Conservation (phyloP, 2,329 filamentous ascomycete genomes). For the Botrytis paeoniae region DNA sequence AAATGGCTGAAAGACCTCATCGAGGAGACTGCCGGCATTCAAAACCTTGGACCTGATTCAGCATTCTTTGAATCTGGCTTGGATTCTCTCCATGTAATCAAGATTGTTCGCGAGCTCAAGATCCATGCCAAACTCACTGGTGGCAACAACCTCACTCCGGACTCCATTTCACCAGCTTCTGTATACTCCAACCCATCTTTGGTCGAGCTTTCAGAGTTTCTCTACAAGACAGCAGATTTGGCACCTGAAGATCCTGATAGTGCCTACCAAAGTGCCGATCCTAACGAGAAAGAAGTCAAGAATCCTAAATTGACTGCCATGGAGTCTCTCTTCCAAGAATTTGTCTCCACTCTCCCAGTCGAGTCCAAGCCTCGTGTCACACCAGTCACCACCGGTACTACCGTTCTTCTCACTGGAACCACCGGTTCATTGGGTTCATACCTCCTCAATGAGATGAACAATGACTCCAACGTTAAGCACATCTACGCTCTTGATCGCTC, state of each 20-base stretch:
- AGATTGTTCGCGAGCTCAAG: conserved; percentile 20
- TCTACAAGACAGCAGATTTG: conserved; percentile 20
- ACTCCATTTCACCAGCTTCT: conserved; percentile 14
- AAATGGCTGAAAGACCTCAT: conserved; percentile 18
- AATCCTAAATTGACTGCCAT: conserved; percentile 16
- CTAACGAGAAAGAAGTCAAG: conserved; percentile 5
- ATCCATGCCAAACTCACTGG: conserved; percentile 20
- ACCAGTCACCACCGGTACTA: conserved; percentile 9
- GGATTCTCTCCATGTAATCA: conserved; percentile 25
- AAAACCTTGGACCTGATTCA: conserved; percentile 16
- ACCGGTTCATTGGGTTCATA: conserved; percentile 50
- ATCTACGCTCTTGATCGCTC: conserved; percentile 48
- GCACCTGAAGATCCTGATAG: conserved; percentile 15
- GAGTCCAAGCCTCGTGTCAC: neutral
- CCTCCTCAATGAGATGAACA: conserved; percentile 42
- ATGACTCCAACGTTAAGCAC: conserved; percentile 39
- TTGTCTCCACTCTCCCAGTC: conserved; percentile 19
- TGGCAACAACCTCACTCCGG: conserved; percentile 15
- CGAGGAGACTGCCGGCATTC: conserved; percentile 17
- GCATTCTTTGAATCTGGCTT: conserved; percentile 24
- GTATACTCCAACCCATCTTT: conserved; percentile 22
- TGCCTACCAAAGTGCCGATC: conserved; percentile 19
- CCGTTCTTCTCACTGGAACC: conserved; percentile 45
- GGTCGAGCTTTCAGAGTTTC: conserved; percentile 17
- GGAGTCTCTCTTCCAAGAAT: conserved; percentile 21